These are phyloP conservation scores for Podaxis sp. DNA, from an alignment of 768 basidiomycete species.

Conservation along the genomic window DNA sequence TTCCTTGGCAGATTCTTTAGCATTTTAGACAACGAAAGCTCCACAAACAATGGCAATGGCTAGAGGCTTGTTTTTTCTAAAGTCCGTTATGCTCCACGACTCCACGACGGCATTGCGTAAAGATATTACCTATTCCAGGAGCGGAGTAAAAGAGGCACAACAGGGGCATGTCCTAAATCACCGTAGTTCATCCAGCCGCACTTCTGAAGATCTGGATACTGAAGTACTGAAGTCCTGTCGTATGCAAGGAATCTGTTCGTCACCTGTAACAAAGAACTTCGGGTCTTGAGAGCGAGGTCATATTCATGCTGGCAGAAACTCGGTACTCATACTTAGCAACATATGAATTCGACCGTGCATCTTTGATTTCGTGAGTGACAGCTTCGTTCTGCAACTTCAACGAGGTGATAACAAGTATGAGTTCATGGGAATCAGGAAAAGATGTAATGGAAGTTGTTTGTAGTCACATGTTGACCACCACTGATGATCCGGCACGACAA, in stretches of 20 bases:
- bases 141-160: neutral
- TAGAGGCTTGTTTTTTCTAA: neutral
- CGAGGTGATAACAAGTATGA: neutral
- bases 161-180: neutral
- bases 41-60: neutral
- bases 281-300: neutral
- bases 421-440: neutral
- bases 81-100: neutral
- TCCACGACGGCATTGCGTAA: neutral
- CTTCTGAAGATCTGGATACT: neutral
- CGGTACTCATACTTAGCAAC: neutral
- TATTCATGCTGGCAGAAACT: neutral
- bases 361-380: neutral
- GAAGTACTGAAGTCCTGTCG: neutral
- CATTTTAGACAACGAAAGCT: neutral
- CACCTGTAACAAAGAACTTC: neutral
- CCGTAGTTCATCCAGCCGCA: neutral
- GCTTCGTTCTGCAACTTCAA: neutral
- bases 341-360: neutral
- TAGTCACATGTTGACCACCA: neutral
- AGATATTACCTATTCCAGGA: neutral
- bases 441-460: neutral
- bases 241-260: neutral
- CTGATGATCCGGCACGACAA: neutral
- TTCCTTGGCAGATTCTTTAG: neutral